phyloP scores from a whole-genome alignment of 2,329 filamentous ascomycete genomes.

The Ascochyta fabae region DNA sequence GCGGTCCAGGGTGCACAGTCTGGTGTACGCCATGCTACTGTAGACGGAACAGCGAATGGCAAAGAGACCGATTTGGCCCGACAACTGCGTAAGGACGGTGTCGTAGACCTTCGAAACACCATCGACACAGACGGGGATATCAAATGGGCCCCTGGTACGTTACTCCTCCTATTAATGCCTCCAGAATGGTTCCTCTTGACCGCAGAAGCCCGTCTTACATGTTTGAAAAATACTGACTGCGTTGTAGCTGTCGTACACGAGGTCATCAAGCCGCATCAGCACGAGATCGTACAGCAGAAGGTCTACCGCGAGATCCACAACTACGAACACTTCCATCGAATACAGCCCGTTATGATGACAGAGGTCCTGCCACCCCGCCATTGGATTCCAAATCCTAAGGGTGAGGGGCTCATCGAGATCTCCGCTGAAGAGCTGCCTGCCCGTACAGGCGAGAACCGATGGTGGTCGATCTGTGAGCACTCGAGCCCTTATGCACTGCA shows the following conservation, averaged over 20 bases:
- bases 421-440: constrained; percentile 51
- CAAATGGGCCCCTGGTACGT: constrained; percentile 49
- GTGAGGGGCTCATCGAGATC: constrained; percentile 53
- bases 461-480: constrained; percentile 39
- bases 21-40: neutral
- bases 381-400: constrained; percentile 52
- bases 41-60: constrained; percentile 7
- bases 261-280: constrained; percentile 51
- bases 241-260: constrained; percentile 59
- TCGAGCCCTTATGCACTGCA: constrained; percentile 16
- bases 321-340: constrained; percentile 59
- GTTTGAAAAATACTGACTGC: constrained; percentile 14
- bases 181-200: neutral
- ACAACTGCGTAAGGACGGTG: constrained; percentile 30
- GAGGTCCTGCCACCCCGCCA: constrained; percentile 62
- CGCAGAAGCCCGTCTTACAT: no score
- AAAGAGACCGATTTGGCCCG: constrained; percentile 13
- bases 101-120: constrained; percentile 48
- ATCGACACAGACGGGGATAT: constrained; percentile 49
- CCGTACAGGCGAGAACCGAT: constrained; percentile 35
- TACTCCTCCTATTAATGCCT: neutral
- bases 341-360: constrained; percentile 61
- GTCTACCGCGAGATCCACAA: constrained; percentile 63
- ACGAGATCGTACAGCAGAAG: constrained; percentile 56
- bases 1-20: neutral